A percentile compares a stretch with the other conserved stretches of the same genome.
phyloP scores from a whole-genome alignment of 225 moss, liverwort and hornwort species.

The Physcomitrellopsis africana region DNA sequence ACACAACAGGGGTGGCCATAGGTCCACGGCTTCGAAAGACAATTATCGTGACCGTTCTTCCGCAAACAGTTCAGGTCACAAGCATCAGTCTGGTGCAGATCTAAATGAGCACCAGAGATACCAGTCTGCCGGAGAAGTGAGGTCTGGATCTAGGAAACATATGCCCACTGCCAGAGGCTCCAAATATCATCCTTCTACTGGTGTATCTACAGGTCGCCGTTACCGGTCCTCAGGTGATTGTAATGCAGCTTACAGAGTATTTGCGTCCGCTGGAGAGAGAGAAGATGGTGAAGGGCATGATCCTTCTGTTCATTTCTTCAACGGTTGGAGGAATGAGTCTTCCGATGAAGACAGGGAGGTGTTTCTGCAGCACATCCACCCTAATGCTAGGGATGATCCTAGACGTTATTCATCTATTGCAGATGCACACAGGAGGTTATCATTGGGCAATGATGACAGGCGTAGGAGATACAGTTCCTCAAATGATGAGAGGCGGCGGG shows the following conservation, averaged over 20 bases:
- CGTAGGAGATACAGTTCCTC: constrained; percentile 11
- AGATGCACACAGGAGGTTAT: constrained; percentile 29
- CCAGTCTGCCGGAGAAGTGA: constrained; percentile 33
- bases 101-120: constrained; percentile 26
- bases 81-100: constrained; percentile 29
- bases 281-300: constrained; percentile 27
- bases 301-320: not conserved
- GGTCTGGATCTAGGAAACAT: constrained; percentile 24
- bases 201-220: constrained; percentile 38
- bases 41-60: constrained; percentile 26
- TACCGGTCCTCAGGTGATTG: constrained; percentile 46
- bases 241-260: constrained; percentile 22
- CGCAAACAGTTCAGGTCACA: constrained; percentile 17
- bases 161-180: constrained; percentile 33
- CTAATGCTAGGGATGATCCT: constrained; percentile 21
- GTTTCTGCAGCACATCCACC: constrained; percentile 24
- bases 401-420: constrained; percentile 41
- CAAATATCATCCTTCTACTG: constrained; percentile 19
- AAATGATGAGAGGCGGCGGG: constrained; percentile 31
- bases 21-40: constrained; percentile 16
- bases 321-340: constrained; percentile 34
- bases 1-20: constrained; percentile 38
- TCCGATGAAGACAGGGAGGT: constrained; percentile 46
- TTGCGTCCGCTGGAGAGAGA: constrained; percentile 10
- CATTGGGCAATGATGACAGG: constrained; percentile 34